Percentiles rank a stretch among this genome's conserved stretches.
Conservation (phyloP, 2,329 filamentous ascomycete species). For the Helotiales sp. region DNA sequence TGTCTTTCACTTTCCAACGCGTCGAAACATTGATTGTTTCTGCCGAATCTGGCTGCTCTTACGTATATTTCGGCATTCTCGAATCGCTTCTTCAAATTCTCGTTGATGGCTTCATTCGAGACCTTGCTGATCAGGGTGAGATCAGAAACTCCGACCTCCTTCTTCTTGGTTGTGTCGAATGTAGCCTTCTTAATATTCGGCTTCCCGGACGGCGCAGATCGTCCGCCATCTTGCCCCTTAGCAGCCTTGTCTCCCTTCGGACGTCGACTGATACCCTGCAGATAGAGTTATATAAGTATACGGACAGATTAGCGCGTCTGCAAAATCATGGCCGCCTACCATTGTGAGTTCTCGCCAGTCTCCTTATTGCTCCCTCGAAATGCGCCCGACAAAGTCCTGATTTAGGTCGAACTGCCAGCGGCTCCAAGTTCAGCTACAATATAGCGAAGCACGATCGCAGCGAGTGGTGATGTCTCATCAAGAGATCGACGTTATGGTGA, state of each 20-base stretch:
- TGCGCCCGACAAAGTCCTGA: constrained; percentile 18
- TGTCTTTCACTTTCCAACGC: not conserved
- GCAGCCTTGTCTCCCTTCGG: constrained; percentile 36
- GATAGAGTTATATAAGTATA: constrained; percentile 11
- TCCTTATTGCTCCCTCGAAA: constrained; percentile 13
- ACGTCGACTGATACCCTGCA: constrained; percentile 37
- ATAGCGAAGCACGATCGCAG: not conserved
- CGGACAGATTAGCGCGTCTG: not conserved
- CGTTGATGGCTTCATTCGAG: constrained; percentile 98
- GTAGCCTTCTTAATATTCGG: constrained; percentile 89
- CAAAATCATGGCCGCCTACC: constrained; percentile 21
- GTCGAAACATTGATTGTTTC: constrained; percentile 1
- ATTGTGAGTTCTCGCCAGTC: constrained; percentile 25
- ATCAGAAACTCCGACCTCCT: constrained; percentile 98
- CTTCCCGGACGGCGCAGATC: constrained; percentile 28
- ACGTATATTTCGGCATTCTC: constrained; percentile 96
- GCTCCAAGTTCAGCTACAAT: not conserved
- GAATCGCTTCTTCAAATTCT: constrained; percentile 97
- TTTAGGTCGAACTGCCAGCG: not conserved
- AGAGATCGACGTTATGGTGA: constrained; percentile 5
- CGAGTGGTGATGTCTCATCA: constrained; percentile 9
- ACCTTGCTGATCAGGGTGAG: constrained; percentile 97
- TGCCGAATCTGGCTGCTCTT: constrained; percentile 17
- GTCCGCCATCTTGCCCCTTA: constrained; percentile 29
- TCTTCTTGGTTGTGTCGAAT: constrained; percentile 97